Evolutionary conservation across 331 rosid genomes (phyloP).

Genomic region (Cydonia oblonga): DNA sequence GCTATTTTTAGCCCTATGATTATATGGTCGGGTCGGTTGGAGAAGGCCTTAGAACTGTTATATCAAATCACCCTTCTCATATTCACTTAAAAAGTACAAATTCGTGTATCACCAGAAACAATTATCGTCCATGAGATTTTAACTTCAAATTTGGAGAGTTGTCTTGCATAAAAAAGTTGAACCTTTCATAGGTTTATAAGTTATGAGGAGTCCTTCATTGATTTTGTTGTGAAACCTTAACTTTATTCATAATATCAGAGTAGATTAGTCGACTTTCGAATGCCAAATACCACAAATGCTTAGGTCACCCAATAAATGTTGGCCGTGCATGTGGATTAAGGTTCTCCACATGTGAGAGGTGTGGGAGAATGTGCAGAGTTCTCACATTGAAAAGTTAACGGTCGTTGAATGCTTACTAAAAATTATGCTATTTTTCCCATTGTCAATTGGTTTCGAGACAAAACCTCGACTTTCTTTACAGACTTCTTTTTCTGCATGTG

Average conservation of each 20-base stretch:
- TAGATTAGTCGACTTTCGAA: not conserved
- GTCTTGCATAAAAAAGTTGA: not conserved
- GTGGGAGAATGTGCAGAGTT: not conserved
- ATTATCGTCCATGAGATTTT: not conserved
- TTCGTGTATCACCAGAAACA: not conserved
- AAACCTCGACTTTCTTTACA: not conserved
- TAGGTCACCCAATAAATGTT: no score
- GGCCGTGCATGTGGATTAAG: no score
- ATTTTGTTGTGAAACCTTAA: not conserved
- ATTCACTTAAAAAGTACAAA: not conserved
- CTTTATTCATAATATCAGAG: no score
- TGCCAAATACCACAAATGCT: fast-evolving
- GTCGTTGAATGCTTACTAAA: no score
- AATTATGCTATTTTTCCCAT: no score
- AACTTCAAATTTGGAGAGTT: not conserved
- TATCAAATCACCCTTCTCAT: not conserved
- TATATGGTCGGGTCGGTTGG: no score
- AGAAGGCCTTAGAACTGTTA: not conserved
- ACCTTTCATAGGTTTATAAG: not conserved
- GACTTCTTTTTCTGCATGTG: not conserved
- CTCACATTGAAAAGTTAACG: not conserved
- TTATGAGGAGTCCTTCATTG: no score
- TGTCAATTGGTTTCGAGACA: not conserved
- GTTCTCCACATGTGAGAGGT: not conserved
- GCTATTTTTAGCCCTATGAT: no score